Evolutionary conservation across 2,329 filamentous ascomycete species (phyloP), one percentile per base, ranked within the genome.

Genomic region (Xylariaceae sp.): DNA sequence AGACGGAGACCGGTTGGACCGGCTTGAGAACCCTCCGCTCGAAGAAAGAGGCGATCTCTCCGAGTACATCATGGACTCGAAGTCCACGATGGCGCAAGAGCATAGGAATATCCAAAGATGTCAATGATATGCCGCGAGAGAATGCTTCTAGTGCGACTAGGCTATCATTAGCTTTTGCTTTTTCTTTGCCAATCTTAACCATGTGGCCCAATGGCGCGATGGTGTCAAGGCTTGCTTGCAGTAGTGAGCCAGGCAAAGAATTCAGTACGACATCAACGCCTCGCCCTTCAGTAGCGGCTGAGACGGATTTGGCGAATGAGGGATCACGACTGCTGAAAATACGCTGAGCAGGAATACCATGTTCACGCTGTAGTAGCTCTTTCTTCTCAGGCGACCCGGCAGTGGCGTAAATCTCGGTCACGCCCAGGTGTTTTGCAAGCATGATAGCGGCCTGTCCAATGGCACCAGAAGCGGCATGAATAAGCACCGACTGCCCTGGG

Each of bases 1-100:
- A 53, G 10, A 39, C 16, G 42, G 58, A 59, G 5, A 67, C 40
- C 5, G 61, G 60, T 0, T 44, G 33, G 21, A 63, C 49, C 3
- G 60, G 52, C 6, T 44, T 16, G 25, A 52, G 29, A 2, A 34
- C 32, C 4, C 40, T 22, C 14, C 49, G 11, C 4, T 49, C 40
- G 3, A 47, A 11, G 6, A 55, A 20, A 11, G 21, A 10, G 6
- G 44, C 44, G 5, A 49, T 32, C 19, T 50, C 32, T 14, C 20
- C 14, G 2, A 53, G 22, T 1, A 38, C 42, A 10, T 44, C 23
- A 19, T 40, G 40, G 7, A 52, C 35, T 2, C 36, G 27, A 19
- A 33, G 12, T 5, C 37, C 41, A 14, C 37, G 44, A 22, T 42
- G 10, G 17, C 43, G 29, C 3, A 33, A 21, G 19, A 49, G 40